These are phyloP conservation scores for Histomonas meleagridis DNA, from an alignment of 208 protist species.

Conservation along the genomic window DNA sequence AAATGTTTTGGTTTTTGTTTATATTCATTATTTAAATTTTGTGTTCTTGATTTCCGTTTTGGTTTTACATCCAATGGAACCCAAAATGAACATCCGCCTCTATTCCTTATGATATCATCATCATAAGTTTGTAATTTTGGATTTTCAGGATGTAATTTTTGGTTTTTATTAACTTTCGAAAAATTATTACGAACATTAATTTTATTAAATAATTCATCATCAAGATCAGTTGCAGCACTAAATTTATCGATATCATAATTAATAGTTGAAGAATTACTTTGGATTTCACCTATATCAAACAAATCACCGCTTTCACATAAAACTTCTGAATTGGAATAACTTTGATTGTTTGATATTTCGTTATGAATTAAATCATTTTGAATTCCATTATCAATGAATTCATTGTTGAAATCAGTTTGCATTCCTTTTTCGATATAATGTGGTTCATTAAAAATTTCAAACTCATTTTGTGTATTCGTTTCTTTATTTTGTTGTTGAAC, in stretches of 20 bases:
- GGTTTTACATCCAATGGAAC: neutral
- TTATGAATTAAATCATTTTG: neutral
- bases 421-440: neutral
- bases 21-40: neutral
- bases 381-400: neutral
- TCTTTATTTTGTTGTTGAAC: too few species aligned
- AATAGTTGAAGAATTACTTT: neutral
- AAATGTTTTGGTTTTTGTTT: neutral
- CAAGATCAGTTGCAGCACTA: constrained; percentile 9
- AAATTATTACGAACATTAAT: neutral
- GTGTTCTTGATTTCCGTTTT: neutral
- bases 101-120: neutral
- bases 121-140: too few species aligned
- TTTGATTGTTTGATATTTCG: too few species aligned
- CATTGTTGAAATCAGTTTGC: neutral
- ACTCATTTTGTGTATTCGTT: too few species aligned
- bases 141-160: too few species aligned
- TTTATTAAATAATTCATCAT: neutral
- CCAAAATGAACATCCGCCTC: neutral
- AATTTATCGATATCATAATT: neutral
- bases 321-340: too few species aligned
- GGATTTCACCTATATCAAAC: neutral
- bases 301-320: neutral
- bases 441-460: too few species aligned
- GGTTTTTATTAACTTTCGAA: too few species aligned